phyloP scores from a whole-genome alignment of 805 yeast genomes.

The Candida cerambycidarum region DNA sequence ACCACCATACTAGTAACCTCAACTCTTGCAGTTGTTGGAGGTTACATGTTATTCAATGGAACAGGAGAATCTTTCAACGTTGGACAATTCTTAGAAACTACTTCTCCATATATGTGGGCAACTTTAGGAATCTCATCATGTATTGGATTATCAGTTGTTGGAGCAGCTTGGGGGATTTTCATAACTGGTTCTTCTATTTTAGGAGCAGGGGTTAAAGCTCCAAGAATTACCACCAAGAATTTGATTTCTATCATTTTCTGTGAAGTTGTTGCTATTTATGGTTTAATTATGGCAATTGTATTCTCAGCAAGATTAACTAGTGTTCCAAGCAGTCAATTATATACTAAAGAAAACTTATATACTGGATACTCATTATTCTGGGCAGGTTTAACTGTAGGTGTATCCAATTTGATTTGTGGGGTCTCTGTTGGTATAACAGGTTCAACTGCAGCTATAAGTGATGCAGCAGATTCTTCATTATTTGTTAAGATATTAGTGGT shows the following conservation, averaged over 20 bases:
- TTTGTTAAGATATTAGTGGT: slow-evolving; percentile 95
- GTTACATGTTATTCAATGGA: slow-evolving; percentile 79
- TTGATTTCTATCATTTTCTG: slow-evolving; percentile 96
- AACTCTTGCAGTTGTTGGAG: slow-evolving; percentile 42
- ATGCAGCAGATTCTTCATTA: slow-evolving; percentile 93
- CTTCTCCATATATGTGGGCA: slow-evolving; percentile 98
- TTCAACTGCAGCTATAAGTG: slow-evolving; percentile 96
- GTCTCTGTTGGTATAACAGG: slow-evolving; percentile 97
- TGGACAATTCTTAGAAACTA: slow-evolving; percentile 78
- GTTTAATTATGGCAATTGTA: slow-evolving; percentile 95
- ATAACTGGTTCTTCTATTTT: slow-evolving; percentile 90
- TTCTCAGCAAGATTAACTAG: slow-evolving; percentile 83
- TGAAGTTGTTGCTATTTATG: slow-evolving; percentile 98
- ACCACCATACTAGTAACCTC: slow-evolving; percentile 26
- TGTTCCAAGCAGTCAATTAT: slow-evolving; percentile 62
- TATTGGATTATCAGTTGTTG: slow-evolving; percentile 91
- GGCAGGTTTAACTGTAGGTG: slow-evolving; percentile 97
- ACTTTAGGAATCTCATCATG: slow-evolving; percentile 84
- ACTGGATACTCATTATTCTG: slow-evolving; percentile 95
- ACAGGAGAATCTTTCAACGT: slow-evolving; percentile 90
- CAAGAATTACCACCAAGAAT: slow-evolving; percentile 95
- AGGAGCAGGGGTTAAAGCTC: slow-evolving; percentile 98
- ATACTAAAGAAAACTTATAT: slow-evolving; percentile 81
- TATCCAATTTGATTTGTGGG: slow-evolving; percentile 93
- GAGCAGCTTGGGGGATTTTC: slow-evolving; percentile 99